These are phyloP conservation scores for Alternaria alternata DNA, from an alignment of 2,329 filamentous ascomycete genomes.

Conservation along the genomic window DNA sequence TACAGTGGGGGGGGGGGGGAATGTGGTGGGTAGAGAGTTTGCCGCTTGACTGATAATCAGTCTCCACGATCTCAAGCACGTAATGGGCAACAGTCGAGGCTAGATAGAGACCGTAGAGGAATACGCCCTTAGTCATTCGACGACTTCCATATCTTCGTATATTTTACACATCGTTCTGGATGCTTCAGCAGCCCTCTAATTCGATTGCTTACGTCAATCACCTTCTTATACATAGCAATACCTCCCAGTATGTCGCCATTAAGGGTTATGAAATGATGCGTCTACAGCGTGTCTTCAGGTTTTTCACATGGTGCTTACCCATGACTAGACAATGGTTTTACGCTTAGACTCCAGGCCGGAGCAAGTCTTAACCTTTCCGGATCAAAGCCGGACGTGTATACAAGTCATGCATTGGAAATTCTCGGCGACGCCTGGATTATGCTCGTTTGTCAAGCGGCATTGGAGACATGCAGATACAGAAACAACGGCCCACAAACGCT, in stretches of 20 bases:
- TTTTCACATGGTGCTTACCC: not conserved
- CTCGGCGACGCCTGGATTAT: not conserved
- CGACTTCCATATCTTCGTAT: not conserved
- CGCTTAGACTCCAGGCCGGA: not conserved
- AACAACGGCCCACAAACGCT: not conserved
- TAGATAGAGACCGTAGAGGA: not conserved
- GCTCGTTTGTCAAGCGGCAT: not conserved
- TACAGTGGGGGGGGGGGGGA: not conserved
- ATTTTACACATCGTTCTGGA: not conserved
- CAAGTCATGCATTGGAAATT: not conserved
- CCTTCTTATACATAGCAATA: not conserved
- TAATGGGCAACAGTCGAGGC: not conserved
- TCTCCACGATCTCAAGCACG: not conserved
- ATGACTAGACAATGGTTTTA: not conserved
- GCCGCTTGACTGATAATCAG: not conserved
- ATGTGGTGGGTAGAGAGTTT: not conserved
- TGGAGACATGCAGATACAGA: not conserved
- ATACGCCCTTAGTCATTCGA: not conserved
- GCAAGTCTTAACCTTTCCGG: not conserved
- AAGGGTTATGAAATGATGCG: not conserved
- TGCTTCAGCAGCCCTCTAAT: not conserved
- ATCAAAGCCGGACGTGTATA: not conserved
- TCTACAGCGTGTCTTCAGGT: not conserved
- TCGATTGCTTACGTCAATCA: not conserved
- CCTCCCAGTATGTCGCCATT: not conserved